phyloP scores from a whole-genome alignment of 208 protist genomes.

The Angomonas desouzai region DNA sequence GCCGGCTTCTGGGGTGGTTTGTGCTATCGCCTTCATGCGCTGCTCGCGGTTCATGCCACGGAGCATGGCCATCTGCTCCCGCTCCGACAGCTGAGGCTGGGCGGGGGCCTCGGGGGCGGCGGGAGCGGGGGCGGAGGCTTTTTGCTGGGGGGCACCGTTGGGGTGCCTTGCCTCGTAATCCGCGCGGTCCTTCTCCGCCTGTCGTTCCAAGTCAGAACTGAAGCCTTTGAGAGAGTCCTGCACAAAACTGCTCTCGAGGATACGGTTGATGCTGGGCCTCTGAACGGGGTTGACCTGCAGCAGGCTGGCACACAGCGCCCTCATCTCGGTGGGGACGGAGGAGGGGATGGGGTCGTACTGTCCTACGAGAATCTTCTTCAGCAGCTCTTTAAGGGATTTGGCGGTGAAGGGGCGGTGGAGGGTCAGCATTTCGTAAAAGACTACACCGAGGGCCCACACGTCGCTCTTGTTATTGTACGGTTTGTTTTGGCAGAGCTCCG shows the following conservation, averaged over 20 bases:
- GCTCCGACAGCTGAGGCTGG: constrained; percentile 51
- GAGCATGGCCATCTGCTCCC: constrained; percentile 87
- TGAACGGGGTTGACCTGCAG: constrained; percentile 79
- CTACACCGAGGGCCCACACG: constrained; percentile 89
- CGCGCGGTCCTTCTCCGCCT: constrained; percentile 77
- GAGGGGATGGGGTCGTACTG: constrained; percentile 84
- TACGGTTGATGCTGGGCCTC: constrained; percentile 87
- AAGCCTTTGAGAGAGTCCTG: constrained; percentile 76
- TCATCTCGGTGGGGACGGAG: constrained; percentile 74
- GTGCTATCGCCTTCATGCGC: constrained; percentile 78
- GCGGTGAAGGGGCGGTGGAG: constrained; percentile 88
- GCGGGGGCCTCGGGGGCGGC: constrained; percentile 15
- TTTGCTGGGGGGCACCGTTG: constrained; percentile 19
- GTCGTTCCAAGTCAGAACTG: constrained; percentile 76
- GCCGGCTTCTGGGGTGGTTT: constrained; percentile 29
- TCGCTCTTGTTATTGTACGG: constrained; percentile 94
- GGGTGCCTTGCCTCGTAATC: constrained; percentile 67
- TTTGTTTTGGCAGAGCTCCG: constrained; percentile 93
- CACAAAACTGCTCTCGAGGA: constrained; percentile 82
- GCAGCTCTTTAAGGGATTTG: constrained; percentile 83
- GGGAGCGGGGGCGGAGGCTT: constrained; percentile 7
- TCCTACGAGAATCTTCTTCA: constrained; percentile 88
- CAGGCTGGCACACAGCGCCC: constrained; percentile 67
- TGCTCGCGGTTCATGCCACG: constrained; percentile 79
- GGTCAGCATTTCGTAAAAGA: constrained; percentile 90